Conservation (phyloP, 1,284 basidiomycete genomes). For the Fistulina hepatica region DNA sequence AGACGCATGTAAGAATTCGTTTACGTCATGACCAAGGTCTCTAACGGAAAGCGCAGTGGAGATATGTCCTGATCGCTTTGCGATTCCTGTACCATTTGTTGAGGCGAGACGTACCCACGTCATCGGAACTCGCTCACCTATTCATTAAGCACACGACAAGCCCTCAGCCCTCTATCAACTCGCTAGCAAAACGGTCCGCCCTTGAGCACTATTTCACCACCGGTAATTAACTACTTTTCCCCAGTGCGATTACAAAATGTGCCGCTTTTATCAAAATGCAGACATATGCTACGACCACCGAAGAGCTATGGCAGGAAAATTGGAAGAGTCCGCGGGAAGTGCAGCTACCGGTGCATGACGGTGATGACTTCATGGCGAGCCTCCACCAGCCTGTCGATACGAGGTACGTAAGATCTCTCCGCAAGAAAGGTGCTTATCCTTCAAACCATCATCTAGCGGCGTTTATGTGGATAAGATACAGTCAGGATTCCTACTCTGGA, state of each 20-base stretch:
- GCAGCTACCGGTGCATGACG: slow-evolving; percentile 41
- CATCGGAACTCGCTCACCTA: slow-evolving; percentile 57
- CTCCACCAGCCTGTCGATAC: slow-evolving; percentile 33
- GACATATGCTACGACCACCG: slow-evolving; percentile 58
- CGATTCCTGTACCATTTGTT: slow-evolving; percentile 66
- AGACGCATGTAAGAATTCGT: slow-evolving; percentile 53
- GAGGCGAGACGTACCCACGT: slow-evolving; percentile 62
- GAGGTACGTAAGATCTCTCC: slow-evolving; percentile 17
- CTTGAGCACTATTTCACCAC: slow-evolving; percentile 8
- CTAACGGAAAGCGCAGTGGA: slow-evolving; percentile 51
- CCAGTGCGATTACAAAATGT: slow-evolving; percentile 65
- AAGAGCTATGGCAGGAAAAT: slow-evolving; percentile 73
- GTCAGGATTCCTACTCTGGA: slow-evolving; percentile 86
- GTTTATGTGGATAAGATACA: slow-evolving; percentile 68
- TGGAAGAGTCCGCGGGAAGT: slow-evolving; percentile 66
- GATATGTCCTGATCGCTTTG: slow-evolving; percentile 74
- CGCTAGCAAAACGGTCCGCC: slow-evolving; percentile 58
- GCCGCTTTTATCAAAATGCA: slow-evolving; percentile 77
- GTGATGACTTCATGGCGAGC: slow-evolving; percentile 34
- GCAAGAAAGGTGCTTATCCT: neutral
- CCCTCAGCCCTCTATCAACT: slow-evolving; percentile 74
- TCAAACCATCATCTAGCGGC: slow-evolving; percentile 23
- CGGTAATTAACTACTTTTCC: slow-evolving; percentile 9
- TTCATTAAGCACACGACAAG: slow-evolving; percentile 63
- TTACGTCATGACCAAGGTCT: slow-evolving; percentile 1